Conservation (phyloP, 208 protist species). For the Phytomonas francai region DNA sequence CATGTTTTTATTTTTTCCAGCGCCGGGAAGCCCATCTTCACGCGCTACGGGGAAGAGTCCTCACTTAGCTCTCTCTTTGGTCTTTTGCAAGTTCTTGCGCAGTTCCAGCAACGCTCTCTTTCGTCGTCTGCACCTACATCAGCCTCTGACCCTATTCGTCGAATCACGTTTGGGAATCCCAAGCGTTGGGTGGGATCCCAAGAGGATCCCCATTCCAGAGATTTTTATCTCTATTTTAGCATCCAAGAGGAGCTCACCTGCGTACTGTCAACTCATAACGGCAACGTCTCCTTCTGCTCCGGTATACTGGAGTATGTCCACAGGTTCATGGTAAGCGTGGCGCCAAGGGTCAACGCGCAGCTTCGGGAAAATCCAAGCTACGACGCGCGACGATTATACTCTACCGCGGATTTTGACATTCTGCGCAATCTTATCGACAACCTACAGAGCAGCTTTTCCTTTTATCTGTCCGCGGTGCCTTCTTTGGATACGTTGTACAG, state of each 20-base stretch:
- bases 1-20: constrained; percentile 85
- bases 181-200: not conserved
- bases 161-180: no score
- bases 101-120: constrained; percentile 12
- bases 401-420: constrained; percentile 30
- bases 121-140: not conserved
- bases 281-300: constrained; percentile 13
- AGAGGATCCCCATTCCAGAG: not conserved
- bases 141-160: no score
- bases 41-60: constrained; percentile 49
- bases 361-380: constrained; percentile 35
- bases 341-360: constrained; percentile 47
- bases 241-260: constrained; percentile 39
- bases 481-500: no score
- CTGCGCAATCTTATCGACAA: constrained; percentile 40
- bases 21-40: constrained; percentile 81
- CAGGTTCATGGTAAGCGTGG: constrained; percentile 36
- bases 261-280: constrained; percentile 22
- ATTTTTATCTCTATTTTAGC: constrained; percentile 39
- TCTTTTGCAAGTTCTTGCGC: constrained; percentile 61
- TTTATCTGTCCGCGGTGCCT: no score
- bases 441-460: not conserved
- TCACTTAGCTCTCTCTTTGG: constrained; percentile 53
- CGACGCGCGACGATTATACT: constrained; percentile 51
- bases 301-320: constrained; percentile 49